phyloP scores from a whole-genome alignment of 2,329 filamentous ascomycete species.

The Akanthomyces lecanii region DNA sequence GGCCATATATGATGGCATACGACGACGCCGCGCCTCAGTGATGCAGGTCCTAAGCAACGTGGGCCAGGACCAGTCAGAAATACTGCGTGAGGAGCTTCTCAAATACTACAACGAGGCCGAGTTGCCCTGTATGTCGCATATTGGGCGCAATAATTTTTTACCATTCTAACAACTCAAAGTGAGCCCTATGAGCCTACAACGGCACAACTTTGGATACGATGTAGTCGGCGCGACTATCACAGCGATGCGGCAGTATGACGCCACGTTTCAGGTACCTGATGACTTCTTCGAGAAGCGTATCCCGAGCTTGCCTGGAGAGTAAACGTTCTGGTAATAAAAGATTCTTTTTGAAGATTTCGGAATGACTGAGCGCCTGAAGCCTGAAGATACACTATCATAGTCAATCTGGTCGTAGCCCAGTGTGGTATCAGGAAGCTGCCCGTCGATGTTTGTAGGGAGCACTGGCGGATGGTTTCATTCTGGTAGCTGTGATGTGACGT shows the following conservation, averaged over 20 bases:
- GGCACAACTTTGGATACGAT: background rate
- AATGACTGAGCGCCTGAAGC: too few relatives aligned
- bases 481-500: too few relatives aligned
- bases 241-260: background rate
- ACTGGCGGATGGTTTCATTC: too few relatives aligned
- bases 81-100: background rate
- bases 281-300: background rate
- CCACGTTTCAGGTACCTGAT: background rate
- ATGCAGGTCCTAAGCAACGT: slow-evolving; percentile 37
- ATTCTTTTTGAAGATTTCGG: background rate
- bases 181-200: background rate
- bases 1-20: slow-evolving; percentile 23
- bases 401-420: too few relatives aligned
- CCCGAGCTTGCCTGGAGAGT: background rate
- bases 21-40: slow-evolving; percentile 28
- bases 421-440: too few relatives aligned
- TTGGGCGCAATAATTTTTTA: background rate
- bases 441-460: too few relatives aligned
- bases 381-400: too few relatives aligned
- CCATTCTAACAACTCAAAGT: background rate
- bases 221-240: background rate
- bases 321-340: background rate
- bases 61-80: slow-evolving; percentile 27
- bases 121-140: background rate
- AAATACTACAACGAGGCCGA: background rate